Percentiles rank a stretch among this genome's conserved stretches.
Evolutionary conservation across 306 rosid species (phyloP).

Genomic region (Prinsepia uniflora): DNA sequence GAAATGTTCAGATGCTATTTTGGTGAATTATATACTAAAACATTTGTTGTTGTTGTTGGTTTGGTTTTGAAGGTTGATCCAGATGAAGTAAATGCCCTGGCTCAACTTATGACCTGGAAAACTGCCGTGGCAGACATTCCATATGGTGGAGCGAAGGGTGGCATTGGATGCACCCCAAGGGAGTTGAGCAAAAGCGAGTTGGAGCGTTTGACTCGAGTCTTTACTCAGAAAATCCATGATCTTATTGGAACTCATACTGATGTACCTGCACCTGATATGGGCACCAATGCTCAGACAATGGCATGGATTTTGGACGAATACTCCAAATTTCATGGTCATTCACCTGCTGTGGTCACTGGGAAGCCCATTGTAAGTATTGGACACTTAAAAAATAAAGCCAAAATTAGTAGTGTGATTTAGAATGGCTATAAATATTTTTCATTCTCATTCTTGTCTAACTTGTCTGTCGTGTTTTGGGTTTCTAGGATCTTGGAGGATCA

Average conservation of each 20-base stretch:
- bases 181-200: slow-evolving; percentile 50
- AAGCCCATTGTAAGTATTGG: slow-evolving; percentile 49
- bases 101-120: slow-evolving; percentile 74
- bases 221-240: slow-evolving; percentile 58
- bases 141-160: slow-evolving; percentile 72
- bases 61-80: slow-evolving; percentile 48
- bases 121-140: slow-evolving; percentile 67
- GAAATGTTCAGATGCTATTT: not conserved
- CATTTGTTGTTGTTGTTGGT: slow-evolving; percentile 2
- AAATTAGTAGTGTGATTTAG: not conserved
- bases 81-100: slow-evolving; percentile 64
- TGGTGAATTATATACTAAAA: slow-evolving; percentile 7
- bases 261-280: slow-evolving; percentile 72
- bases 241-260: slow-evolving; percentile 60
- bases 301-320: slow-evolving; percentile 70
- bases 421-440: not conserved
- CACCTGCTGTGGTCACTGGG: slow-evolving; percentile 66
- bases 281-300: slow-evolving; percentile 65
- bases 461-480: not conserved
- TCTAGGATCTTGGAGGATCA: slow-evolving; percentile 60
- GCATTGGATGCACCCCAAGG: slow-evolving; percentile 57
- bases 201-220: slow-evolving; percentile 64
- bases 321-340: slow-evolving; percentile 64
- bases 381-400: not conserved
- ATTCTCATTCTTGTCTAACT: not conserved